These are phyloP conservation scores for Sodiomyces alkalinus DNA, from an alignment of 2,329 filamentous ascomycete species.

Conservation along the genomic window DNA sequence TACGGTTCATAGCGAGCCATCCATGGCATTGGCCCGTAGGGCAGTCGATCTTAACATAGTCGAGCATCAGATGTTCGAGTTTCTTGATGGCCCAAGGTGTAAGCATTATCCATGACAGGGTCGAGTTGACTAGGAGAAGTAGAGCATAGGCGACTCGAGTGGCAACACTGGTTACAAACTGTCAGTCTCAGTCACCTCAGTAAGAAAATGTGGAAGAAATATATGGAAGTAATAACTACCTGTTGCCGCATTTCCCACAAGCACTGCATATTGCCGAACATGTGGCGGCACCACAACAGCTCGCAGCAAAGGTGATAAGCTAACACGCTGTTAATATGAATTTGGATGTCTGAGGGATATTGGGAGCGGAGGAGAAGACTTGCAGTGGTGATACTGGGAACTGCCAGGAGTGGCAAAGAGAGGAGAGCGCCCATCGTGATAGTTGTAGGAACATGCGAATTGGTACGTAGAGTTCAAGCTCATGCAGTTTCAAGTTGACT, in stretches of 20 bases:
- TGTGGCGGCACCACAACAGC: slow-evolving; percentile 91
- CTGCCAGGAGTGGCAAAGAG: slow-evolving; percentile 74
- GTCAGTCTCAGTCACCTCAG: too few relatives aligned
- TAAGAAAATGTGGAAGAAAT: too few relatives aligned
- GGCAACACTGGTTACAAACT: slow-evolving; percentile 53
- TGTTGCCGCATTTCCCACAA: slow-evolving; percentile 94
- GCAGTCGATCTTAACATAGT: slow-evolving; percentile 93
- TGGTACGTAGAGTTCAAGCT: too few relatives aligned
- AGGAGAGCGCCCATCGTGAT: slow-evolving; percentile 72
- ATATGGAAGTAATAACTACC: slow-evolving; percentile 36
- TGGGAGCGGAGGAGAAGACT: slow-evolving; percentile 18
- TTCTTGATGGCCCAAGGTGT: slow-evolving; percentile 98
- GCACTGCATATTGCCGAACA: slow-evolving; percentile 92
- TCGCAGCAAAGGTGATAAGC: slow-evolving; percentile 66
- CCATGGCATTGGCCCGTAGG: slow-evolving; percentile 83
- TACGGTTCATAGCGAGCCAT: slow-evolving; percentile 90
- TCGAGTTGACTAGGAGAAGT: slow-evolving; percentile 90
- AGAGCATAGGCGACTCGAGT: slow-evolving; percentile 94
- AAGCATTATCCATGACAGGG: slow-evolving; percentile 97
- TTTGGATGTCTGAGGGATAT: slow-evolving; percentile 5
- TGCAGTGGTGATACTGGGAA: slow-evolving; percentile 80
- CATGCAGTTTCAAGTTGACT: too few relatives aligned
- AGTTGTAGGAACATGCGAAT: too few relatives aligned
- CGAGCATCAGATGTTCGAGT: slow-evolving; percentile 76
- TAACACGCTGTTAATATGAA: too few relatives aligned